phyloP scores from a whole-genome alignment of 352 stramenopile species.

The Pythium vanterpoolii region DNA sequence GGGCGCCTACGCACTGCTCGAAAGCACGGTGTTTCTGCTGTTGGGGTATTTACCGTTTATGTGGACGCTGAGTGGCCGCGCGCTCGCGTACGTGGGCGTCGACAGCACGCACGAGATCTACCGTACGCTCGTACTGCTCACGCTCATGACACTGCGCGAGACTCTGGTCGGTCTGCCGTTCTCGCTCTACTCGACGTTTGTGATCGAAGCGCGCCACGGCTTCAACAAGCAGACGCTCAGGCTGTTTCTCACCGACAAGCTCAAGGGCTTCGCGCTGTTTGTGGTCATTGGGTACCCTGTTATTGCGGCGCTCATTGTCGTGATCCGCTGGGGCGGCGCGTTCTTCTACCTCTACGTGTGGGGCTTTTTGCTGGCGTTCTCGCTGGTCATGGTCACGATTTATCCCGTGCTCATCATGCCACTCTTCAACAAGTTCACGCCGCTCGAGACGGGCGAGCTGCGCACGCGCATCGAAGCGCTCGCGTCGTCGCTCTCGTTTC shows the following conservation, averaged over 20 bases:
- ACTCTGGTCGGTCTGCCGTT: conserved; percentile 65
- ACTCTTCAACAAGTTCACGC: conserved; percentile 96
- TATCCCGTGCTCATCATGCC: conserved; percentile 96
- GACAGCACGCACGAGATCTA: conserved; percentile 81
- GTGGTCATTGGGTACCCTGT: conserved; percentile 74
- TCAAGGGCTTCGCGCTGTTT: conserved; percentile 91
- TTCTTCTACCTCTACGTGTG: conserved; percentile 93
- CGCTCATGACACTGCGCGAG: conserved; percentile 60
- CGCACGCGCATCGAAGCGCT: conserved; percentile 92
- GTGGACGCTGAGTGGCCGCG: conserved; percentile 83
- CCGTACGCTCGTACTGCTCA: conserved; percentile 68
- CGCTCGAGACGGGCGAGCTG: conserved; percentile 84
- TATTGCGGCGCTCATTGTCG: conserved; percentile 54
- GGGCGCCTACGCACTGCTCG: conserved; percentile 78
- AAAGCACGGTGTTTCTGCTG: conserved; percentile 86
- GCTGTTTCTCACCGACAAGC: conserved; percentile 95
- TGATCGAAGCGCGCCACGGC: conserved; percentile 94
- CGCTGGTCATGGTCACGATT: conserved; percentile 95
- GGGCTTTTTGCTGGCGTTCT: conserved; percentile 93
- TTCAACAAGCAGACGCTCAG: conserved; percentile 97
- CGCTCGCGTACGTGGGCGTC: conserved; percentile 54
- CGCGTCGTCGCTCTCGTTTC: conserved; percentile 89
- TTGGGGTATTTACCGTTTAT: conserved; percentile 92
- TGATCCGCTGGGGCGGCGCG: conserved; percentile 71
- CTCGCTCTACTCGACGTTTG: conserved; percentile 93